Conservation (phyloP, 2,329 filamentous ascomycete genomes). For the Hypoxylon sp. region DNA sequence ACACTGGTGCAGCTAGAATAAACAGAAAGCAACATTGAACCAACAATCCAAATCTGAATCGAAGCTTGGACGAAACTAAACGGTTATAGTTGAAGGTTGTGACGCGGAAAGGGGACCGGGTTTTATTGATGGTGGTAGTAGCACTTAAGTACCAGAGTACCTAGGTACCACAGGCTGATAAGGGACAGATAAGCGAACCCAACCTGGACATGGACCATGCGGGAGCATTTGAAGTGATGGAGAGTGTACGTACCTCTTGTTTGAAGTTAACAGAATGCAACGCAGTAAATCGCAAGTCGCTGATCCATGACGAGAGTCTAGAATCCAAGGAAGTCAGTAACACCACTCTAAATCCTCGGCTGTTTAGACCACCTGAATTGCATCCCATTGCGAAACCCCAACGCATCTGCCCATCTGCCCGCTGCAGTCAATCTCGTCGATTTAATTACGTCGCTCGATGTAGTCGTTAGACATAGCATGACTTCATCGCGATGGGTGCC, state of each 20-base stretch:
- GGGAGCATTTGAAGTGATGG: conserved; percentile 4
- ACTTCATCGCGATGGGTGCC: conserved; percentile 80
- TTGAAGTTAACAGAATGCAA: conserved; percentile 46
- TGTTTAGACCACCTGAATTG: conserved; percentile 1
- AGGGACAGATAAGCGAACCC: conserved; percentile 18
- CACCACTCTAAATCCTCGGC: conserved; percentile 16
- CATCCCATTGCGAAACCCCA: conserved; percentile 5
- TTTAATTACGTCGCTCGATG: conserved; percentile 36
- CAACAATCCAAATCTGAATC: too few relatives aligned
- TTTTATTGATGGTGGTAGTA: too few relatives aligned
- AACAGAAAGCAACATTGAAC: too few relatives aligned
- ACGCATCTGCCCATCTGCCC: conserved; percentile 3
- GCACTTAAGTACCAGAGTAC: conserved; percentile 20
- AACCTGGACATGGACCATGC: neutral
- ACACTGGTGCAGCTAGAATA: too few relatives aligned
- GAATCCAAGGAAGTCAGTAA: conserved; percentile 24
- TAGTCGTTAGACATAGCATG: conserved; percentile 51
- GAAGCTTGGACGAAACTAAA: too few relatives aligned
- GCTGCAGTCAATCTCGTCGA: conserved; percentile 7
- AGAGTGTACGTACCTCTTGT: conserved; percentile 27
- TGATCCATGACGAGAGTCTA: conserved; percentile 39
- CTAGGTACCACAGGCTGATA: conserved; percentile 9
- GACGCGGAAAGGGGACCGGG: too few relatives aligned
- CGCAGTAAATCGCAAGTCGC: conserved; percentile 27
- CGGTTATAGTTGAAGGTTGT: neutral